Conservation (phyloP, 148 eudicot genomes). For the Dianthus caryophyllus region DNA sequence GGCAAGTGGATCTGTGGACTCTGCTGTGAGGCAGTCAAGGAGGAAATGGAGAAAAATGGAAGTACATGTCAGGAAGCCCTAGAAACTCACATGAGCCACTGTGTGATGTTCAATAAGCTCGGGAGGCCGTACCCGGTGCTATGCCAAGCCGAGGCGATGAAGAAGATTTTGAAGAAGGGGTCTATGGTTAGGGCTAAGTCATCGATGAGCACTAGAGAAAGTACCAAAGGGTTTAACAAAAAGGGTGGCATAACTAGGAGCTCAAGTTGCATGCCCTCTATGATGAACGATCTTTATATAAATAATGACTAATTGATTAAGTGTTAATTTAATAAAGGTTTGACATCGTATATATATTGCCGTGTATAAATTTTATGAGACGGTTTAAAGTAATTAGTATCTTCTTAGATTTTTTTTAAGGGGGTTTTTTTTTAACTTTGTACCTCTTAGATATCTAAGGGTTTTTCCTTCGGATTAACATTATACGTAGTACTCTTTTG, state of each 20-base stretch:
- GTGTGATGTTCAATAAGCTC: constrained; percentile 66
- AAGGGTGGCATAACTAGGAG: constrained; percentile 60
- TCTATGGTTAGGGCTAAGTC: constrained; percentile 47
- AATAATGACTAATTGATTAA: constrained; percentile 20
- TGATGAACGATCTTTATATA: constrained; percentile 32
- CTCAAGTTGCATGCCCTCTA: constrained; percentile 72
- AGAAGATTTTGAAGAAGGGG: constrained; percentile 63
- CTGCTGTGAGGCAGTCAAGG: constrained; percentile 62
- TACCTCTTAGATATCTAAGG: too few relatives aligned
- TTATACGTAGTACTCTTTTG: too few relatives aligned
- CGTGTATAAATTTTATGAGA: too few relatives aligned
- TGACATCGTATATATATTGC: background rate
- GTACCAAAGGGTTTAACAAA: constrained; percentile 27
- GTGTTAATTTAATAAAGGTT: too few relatives aligned
- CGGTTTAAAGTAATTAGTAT: too few relatives aligned
- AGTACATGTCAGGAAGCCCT: constrained; percentile 51
- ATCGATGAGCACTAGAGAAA: constrained; percentile 55
- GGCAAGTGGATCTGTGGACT: constrained; percentile 74
- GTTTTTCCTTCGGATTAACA: too few relatives aligned
- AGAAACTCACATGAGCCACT: constrained; percentile 54
- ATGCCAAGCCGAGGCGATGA: constrained; percentile 75
- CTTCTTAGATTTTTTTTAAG: too few relatives aligned
- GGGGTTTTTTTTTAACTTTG: too few relatives aligned
- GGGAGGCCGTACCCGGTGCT: constrained; percentile 74
- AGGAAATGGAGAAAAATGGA: constrained; percentile 62